A percentile compares a stretch with the other conserved stretches of the same genome.
Conservation (phyloP, 495 filamentous ascomycete species). For the Neurospora sp. region DNA sequence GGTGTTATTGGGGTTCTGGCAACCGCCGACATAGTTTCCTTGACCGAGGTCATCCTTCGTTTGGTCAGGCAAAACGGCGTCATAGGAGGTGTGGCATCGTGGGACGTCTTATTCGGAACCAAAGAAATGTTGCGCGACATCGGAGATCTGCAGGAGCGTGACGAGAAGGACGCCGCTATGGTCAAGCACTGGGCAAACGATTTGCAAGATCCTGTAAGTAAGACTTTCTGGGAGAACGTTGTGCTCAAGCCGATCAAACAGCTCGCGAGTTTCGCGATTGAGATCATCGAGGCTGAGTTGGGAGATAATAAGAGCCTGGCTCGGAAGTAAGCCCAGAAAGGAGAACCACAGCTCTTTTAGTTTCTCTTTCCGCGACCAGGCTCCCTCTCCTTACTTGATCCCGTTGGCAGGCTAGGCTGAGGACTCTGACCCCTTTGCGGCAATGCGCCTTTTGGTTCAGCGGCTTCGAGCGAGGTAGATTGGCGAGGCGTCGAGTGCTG, state of each 20-base stretch:
- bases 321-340: not conserved
- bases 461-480: not conserved
- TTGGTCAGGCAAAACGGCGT: slow-evolving; percentile 23
- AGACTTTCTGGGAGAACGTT: slow-evolving; percentile 25
- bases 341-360: too few species aligned
- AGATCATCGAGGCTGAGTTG: slow-evolving; percentile 27
- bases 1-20: slow-evolving; percentile 17
- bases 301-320: not conserved
- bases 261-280: slow-evolving; percentile 26
- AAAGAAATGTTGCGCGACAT: slow-evolving; percentile 27
- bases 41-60: slow-evolving; percentile 30
- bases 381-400: too few species aligned
- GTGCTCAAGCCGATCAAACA: slow-evolving; percentile 26
- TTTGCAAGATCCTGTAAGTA: slow-evolving; percentile 20
- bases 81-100: slow-evolving; percentile 22
- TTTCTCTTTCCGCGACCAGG: too few species aligned
- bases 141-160: slow-evolving; percentile 24
- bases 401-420: not conserved
- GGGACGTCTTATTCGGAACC: slow-evolving; percentile 26
- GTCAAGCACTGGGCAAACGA: slow-evolving; percentile 28
- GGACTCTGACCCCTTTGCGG: rapidly evolving
- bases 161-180: slow-evolving; percentile 21
- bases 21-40: slow-evolving; percentile 28
- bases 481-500: not conserved
- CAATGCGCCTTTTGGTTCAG: not conserved